Evolutionary conservation across 345 rosid genomes (phyloP), one percentile per base, ranked within the genome.

Genomic region (Eucalyptus regnans): DNA sequence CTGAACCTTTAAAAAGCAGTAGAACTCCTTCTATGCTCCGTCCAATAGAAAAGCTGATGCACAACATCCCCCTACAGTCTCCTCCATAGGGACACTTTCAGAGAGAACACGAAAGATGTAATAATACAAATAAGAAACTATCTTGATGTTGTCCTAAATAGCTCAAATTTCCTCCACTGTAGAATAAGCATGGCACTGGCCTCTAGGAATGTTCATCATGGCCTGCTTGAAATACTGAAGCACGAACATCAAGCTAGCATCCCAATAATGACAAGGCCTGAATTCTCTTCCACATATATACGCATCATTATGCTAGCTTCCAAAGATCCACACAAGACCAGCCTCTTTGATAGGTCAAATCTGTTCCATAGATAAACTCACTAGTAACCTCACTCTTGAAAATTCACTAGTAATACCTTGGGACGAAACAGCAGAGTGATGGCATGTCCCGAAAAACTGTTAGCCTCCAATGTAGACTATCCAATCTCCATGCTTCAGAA

Each of bases 341-440:
- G 93, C 96, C 93, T 92, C 94, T 91, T 91, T 91, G 92, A 90
- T 89, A 93, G 89, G 90, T 90, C 93, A 92, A 88, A 93, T 94
- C 98, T 95, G 95, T 93, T 93, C 93, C 96, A 95, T 92, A 90
- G 91, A 94, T 90, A 95, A 93, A 91, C 50, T 49, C 43, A 49
- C 52, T 37, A 43, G 62, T 44, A 87, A 56, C 81, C 76, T 87
- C 76, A 41, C 66, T 58, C 71, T 87, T 46, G 88, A 87, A 87
- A 64, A 89, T 93, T 93, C 94, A 94, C 92, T 93, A 81, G 94
- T 93, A 86, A 86, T 50, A 86, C 87, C 62, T 29, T 43, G 52
- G 46, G 44, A 49, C 6, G 56, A 56, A 86, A 86, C 62, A 86
- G 87, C 56, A 86, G 66, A 86, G 62, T 86, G 64, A 50, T 41